phyloP scores from a whole-genome alignment of 2,329 filamentous ascomycete genomes.

The Neonectria ditissima region DNA sequence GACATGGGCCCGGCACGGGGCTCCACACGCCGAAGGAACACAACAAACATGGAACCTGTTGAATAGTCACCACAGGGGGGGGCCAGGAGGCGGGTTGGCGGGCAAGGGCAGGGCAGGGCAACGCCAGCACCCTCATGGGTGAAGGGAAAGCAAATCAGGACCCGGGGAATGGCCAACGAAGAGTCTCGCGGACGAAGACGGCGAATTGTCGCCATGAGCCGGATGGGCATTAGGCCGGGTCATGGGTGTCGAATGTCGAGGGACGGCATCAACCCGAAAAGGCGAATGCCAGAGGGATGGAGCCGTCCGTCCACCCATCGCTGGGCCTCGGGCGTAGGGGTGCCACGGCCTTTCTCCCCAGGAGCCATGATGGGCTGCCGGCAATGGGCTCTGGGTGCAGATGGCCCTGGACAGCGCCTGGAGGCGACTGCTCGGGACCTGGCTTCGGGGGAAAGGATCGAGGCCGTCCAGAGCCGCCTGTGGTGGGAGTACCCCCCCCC shows the following conservation, averaged over 20 bases:
- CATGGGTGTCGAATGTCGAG: slow-evolving; percentile 17
- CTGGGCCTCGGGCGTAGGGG: slow-evolving; percentile 38
- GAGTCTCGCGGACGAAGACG: slow-evolving; percentile 5
- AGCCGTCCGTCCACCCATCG: slow-evolving; percentile 31
- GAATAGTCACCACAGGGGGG: neutral
- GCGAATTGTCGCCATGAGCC: slow-evolving; percentile 10
- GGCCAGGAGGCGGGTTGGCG: too few relatives aligned
- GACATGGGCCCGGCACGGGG: slow-evolving; percentile 20
- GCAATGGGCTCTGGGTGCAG: slow-evolving; percentile 12
- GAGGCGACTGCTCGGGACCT: slow-evolving; percentile 39
- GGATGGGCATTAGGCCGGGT: slow-evolving; percentile 7
- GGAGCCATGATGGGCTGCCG: slow-evolving; percentile 20
- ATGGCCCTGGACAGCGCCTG: slow-evolving; percentile 20
- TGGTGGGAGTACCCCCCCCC: slow-evolving; percentile 34
- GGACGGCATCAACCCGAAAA: slow-evolving; percentile 24
- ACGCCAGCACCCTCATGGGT: neutral
- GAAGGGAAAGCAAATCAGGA: slow-evolving; percentile 6
- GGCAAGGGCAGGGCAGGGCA: too few relatives aligned
- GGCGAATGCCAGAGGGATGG: slow-evolving; percentile 17
- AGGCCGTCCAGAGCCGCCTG: slow-evolving; percentile 32
- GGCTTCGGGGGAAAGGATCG: slow-evolving; percentile 48
- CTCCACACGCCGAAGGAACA: slow-evolving; percentile 24
- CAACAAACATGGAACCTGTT: slow-evolving; percentile 7
- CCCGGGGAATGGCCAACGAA: too few relatives aligned
- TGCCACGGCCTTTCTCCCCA: neutral